Conservation (phyloP, 208 protist genomes). For the Trypanosomatidae sp. region DNA sequence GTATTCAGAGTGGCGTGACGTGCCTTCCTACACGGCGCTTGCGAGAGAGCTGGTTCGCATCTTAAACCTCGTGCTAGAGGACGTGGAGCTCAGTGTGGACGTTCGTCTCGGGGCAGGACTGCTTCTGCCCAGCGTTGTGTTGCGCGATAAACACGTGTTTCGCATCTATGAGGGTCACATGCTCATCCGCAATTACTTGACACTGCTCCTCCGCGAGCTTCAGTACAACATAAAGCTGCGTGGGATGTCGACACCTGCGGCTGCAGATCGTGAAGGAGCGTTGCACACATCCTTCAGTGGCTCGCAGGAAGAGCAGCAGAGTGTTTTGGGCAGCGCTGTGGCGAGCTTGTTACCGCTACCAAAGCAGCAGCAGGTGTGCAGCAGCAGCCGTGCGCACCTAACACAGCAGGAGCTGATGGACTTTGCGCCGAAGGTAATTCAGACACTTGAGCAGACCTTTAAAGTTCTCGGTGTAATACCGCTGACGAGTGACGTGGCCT, state of each 20-base stretch:
- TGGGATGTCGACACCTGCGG: background rate
- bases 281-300: no score
- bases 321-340: background rate
- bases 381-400: slow-evolving; percentile 16
- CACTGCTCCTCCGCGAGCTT: slow-evolving; percentile 29
- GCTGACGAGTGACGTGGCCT: slow-evolving; percentile 54
- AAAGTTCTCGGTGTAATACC: slow-evolving; percentile 43
- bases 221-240: slow-evolving; percentile 18
- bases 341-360: background rate
- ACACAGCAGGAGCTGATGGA: slow-evolving; percentile 35
- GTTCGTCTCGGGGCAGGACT: slow-evolving; percentile 42
- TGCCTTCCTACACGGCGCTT: slow-evolving; percentile 54
- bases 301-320: background rate
- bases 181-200: slow-evolving; percentile 53
- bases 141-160: slow-evolving; percentile 50
- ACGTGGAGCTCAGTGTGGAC: slow-evolving; percentile 34
- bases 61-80: slow-evolving; percentile 33
- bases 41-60: slow-evolving; percentile 39
- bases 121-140: slow-evolving; percentile 44
- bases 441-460: slow-evolving; percentile 60
- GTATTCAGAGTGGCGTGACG: slow-evolving; percentile 43
- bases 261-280: background rate
- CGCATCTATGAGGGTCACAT: slow-evolving; percentile 55
- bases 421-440: slow-evolving; percentile 35
- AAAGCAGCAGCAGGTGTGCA: background rate